Evolutionary conservation across 306 rosid genomes (phyloP), one percentile per base, ranked within the genome.

Genomic region (Cucurbita pepo): DNA sequence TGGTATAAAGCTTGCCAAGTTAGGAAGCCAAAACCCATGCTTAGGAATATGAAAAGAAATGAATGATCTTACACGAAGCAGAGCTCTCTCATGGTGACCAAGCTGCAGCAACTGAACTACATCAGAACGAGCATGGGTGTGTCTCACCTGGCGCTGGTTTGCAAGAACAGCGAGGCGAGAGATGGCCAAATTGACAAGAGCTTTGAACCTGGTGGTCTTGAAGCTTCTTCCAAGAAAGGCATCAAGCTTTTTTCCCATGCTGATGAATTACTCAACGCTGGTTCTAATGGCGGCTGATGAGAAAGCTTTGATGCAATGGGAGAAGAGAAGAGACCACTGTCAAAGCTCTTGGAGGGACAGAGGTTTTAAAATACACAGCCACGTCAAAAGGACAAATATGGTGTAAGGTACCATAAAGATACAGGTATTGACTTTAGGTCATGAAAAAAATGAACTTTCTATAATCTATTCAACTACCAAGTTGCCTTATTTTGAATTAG

Each of bases 221-320:
- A 83, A 80, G 78, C 63, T 81, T 80, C 91, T 88, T 19, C 97
- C 86, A 11, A 90, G 71, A 67, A 90, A 59, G 59, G 97, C 89
- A 74, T 88, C 84, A 6, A 90, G 80, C 79, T 87, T 90, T 81
- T 83, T 90, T 56, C 96, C 91, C 98, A 93, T 91, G 13, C 16
- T 47, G 37, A 22, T 9, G 4, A 10, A 3, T 11, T 10, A 10
- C 16, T 18, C 7, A 34, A 8, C 5, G 10, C 7, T 12, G 40
- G 10, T 36, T 16, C 21, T 34, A 30, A 11, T 60, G 45, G 50
- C 44, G 44, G 36, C n/a, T 60, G 21, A 36, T 6, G 19, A 69
- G 25, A 67, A 18, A 30, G 25, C 37, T 57, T 12, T 10, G 16
- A 57, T 57, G 60, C 60, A 55, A 55, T 19, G 13, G 34, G 30